Conservation (phyloP, 1,284 basidiomycete species). For the Xerocomus nothofagi region DNA sequence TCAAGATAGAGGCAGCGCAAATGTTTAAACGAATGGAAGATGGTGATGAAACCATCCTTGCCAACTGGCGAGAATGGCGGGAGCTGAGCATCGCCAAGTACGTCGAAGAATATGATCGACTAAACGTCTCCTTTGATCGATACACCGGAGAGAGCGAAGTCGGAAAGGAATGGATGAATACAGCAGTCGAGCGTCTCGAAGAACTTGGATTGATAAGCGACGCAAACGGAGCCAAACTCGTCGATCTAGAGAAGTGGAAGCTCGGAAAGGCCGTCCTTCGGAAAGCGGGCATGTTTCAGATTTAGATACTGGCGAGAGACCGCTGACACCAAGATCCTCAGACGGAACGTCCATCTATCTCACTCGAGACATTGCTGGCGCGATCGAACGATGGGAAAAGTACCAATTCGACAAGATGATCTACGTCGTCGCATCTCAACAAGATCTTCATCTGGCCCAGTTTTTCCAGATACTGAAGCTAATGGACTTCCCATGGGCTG, state of each 20-base stretch:
- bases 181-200: conserved; percentile 62
- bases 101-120: conserved; percentile 82
- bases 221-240: conserved; percentile 71
- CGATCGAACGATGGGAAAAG: conserved; percentile 89
- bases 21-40: conserved; percentile 99
- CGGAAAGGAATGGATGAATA: conserved; percentile 74
- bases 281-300: conserved; percentile 65
- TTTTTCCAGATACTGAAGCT: conserved; percentile 95
- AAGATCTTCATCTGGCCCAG: conserved; percentile 91
- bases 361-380: conserved; percentile 96
- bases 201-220: conserved; percentile 62
- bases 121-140: conserved; percentile 93
- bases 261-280: conserved; percentile 88
- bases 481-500: conserved; percentile 89
- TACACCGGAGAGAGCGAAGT: conserved; percentile 96
- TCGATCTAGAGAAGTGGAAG: conserved; percentile 87
- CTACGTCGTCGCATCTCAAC: conserved; percentile 93
- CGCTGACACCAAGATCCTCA: conserved; percentile 30
- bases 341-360: conserved; percentile 98
- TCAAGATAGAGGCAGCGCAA: conserved; percentile 82
- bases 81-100: conserved; percentile 92
- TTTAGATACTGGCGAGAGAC: background rate
- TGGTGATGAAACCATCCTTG: conserved; percentile 80
- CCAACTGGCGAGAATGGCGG: conserved; percentile 93
- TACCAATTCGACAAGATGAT: conserved; percentile 99